A percentile compares a stretch with the other conserved stretches of the same genome.
phyloP scores from a whole-genome alignment of 345 rosid genomes.

The Luvunga scandens region DNA sequence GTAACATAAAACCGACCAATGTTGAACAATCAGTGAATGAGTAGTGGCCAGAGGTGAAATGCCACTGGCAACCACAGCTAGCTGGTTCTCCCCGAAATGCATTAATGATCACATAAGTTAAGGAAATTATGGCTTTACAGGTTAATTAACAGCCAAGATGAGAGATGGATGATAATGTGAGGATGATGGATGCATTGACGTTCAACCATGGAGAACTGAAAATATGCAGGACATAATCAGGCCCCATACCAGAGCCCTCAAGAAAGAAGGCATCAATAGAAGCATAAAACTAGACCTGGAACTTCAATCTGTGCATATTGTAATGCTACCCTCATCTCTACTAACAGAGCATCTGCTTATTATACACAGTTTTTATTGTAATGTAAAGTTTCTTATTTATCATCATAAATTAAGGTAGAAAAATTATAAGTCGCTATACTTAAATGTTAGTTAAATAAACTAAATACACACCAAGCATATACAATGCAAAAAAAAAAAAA shows the following conservation, averaged over 20 bases:
- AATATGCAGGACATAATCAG: neutral
- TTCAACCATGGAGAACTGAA: neutral
- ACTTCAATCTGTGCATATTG: neutral
- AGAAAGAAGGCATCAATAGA: neutral
- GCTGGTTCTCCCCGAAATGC: too few species aligned
- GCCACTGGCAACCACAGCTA: too few species aligned
- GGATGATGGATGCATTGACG: neutral
- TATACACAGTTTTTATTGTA: neutral
- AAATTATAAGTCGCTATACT: neutral
- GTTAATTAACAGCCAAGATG: neutral
- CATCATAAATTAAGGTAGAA: neutral
- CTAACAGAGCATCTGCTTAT: slow-evolving; percentile 9
- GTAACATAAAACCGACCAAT: neutral
- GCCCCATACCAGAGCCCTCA: neutral
- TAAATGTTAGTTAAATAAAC: neutral
- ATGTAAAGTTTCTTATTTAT: neutral
- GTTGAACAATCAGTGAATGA: too few species aligned
- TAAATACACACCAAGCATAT: neutral
- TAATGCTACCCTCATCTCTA: slow-evolving; percentile 1
- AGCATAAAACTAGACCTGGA: neutral
- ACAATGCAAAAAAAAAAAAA: neutral
- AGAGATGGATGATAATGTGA: neutral
- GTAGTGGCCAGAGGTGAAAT: too few species aligned
- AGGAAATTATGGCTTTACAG: neutral
- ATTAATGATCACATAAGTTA: neutral